Base-by-base conservation (phyloP, 805 yeast species). In the Kluyveromyces starmeri region DNA sequence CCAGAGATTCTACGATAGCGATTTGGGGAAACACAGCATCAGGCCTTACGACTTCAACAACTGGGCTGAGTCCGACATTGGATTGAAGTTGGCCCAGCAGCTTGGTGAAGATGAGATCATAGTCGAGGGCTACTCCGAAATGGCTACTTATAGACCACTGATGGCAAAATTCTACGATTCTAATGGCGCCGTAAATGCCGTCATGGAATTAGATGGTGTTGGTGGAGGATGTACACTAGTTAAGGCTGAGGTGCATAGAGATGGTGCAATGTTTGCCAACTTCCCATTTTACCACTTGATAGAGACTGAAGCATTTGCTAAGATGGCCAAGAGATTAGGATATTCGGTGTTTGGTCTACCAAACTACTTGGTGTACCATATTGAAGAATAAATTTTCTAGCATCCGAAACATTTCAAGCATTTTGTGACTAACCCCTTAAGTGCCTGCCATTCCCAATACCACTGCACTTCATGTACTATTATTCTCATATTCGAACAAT, bases 211-310 rank as follows among this genome's bases (percentile, higher is more conserved):
- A 40, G 97, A 92, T 58, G 98, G 99, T 56, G 97, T 92, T 38
- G 98, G 98, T 35, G 97, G 96, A 43, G 95, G 96, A 15, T 94
- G 96, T 27, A 78, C 94, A 20, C 58, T 92, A 62, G 99, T 92
- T 20, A 85, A 89, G 55, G 95, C 96, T 8, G 96, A 88, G 47
- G 99, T 92, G 35, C 99, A 92, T 61, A 73, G 98, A 57, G 98
- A 92, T 59, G 99, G 99, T 34, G 97, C 97, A 36, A 89, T 92
- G 96, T 92, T 92, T 74, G 98, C 99, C 12, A 83, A 94, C 32
- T 92, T 92, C 74, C 92, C 98, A 40, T 92, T 92, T 68, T 88
- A 89, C 58, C 95, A 92, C 58, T 70, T 28, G 7, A 28, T 6
- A 18, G 23, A 28, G 23, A 18, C 32, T 12, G 23, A 28, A 20